Evolutionary conservation across 768 basidiomycete species (phyloP).

Genomic region (Filobasidium floriforme): DNA sequence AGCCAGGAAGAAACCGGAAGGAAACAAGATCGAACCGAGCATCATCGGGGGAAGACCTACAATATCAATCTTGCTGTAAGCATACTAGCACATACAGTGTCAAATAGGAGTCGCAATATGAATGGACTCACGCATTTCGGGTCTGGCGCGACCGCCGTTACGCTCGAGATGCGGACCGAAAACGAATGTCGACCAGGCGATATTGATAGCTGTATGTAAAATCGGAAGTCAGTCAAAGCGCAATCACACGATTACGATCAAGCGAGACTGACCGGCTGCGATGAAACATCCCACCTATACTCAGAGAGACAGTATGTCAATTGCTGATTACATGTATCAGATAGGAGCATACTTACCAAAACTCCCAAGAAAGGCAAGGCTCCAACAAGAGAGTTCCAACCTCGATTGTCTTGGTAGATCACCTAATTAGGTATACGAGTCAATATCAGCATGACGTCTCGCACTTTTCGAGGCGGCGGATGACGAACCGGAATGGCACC

Average conservation of each 20-base stretch:
- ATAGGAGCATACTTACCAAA: conserved; percentile 27
- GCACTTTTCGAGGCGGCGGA: background rate
- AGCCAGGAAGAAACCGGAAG: conserved; percentile 39
- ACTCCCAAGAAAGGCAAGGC: conserved; percentile 42
- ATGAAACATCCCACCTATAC: conserved; percentile 39
- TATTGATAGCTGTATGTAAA: conserved; percentile 27
- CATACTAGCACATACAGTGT: background rate
- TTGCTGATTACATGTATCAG: conserved; percentile 26
- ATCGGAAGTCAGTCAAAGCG: background rate
- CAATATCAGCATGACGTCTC: background rate
- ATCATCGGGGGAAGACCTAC: conserved; percentile 43
- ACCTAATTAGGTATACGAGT: conserved; percentile 20
- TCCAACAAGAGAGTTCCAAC: conserved; percentile 37
- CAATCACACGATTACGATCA: background rate
- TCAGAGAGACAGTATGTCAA: conserved; percentile 29
- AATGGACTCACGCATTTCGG: conserved; percentile 32
- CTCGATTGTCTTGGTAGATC: conserved; percentile 37
- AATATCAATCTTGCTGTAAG: background rate
- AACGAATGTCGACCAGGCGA: conserved; percentile 31
- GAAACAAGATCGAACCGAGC: conserved; percentile 42
- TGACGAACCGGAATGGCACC: conserved; percentile 19
- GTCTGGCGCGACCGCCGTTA: conserved; percentile 34
- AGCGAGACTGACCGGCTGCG: conserved; percentile 29
- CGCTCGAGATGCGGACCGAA: conserved; percentile 32
- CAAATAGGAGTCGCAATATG: too few species aligned